Evolutionary conservation across 257 asterid genomes (phyloP).

Genomic region (Scutellaria minor): DNA sequence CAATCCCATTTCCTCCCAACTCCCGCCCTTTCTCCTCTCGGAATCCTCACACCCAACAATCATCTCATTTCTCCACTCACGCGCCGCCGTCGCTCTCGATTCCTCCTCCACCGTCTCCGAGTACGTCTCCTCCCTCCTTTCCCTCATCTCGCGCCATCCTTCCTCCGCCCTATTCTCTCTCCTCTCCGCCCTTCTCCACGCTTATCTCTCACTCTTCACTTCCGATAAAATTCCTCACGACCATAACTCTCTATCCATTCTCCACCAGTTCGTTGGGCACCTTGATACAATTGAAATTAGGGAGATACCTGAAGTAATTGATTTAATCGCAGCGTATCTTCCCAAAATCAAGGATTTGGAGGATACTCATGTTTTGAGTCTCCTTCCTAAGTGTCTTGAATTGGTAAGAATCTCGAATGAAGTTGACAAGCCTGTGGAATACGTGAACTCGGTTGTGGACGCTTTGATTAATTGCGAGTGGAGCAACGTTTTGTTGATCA

Average conservation of each 20-base stretch:
- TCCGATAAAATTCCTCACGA: conserved; percentile 68
- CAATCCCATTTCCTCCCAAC: conserved; percentile 47
- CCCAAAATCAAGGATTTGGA: conserved; percentile 57
- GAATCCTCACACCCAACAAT: conserved; percentile 58
- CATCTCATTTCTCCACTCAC: conserved; percentile 65
- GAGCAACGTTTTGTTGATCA: conserved; percentile 70
- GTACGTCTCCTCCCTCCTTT: conserved; percentile 62
- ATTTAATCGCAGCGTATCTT: conserved; percentile 47
- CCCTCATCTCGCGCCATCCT: conserved; percentile 59
- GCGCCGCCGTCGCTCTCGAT: conserved; percentile 48
- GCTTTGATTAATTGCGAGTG: conserved; percentile 53
- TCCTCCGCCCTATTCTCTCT: conserved; percentile 58
- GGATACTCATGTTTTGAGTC: conserved; percentile 60
- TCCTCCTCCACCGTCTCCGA: conserved; percentile 59
- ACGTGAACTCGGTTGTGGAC: conserved; percentile 57
- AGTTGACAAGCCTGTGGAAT: conserved; percentile 52
- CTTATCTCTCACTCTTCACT: conserved; percentile 62
- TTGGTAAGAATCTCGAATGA: conserved; percentile 60
- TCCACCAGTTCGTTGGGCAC: conserved; percentile 65
- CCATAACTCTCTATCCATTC: conserved; percentile 48
- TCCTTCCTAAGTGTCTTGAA: conserved; percentile 70
- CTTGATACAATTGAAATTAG: conserved; percentile 51
- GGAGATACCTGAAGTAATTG: conserved; percentile 46
- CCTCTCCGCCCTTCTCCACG: conserved; percentile 54
- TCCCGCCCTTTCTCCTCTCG: conserved; percentile 64